A percentile compares a stretch with the other conserved stretches of the same genome.
Conservation (phyloP, 2,329 filamentous ascomycete species). For the Gyromitra esculenta region DNA sequence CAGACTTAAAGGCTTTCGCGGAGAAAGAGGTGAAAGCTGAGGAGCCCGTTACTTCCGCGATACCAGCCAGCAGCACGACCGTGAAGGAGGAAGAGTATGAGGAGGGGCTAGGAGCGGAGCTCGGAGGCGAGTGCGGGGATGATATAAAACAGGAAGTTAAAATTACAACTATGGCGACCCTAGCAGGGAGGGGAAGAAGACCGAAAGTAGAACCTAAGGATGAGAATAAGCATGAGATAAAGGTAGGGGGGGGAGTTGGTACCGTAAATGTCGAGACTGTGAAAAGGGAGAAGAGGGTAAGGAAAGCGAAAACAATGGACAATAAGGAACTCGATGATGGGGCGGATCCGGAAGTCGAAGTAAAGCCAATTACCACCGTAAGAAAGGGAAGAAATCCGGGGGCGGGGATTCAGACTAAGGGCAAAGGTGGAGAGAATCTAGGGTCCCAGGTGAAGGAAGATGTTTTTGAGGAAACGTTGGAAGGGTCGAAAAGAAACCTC, state of each 20-base stretch:
- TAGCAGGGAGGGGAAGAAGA: conserved; percentile 56
- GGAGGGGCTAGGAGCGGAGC: background rate
- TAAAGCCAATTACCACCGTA: conserved; percentile 58
- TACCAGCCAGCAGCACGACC: background rate
- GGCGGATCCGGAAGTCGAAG: conserved; percentile 58
- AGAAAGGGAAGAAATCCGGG: conserved; percentile 55
- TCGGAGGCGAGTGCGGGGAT: conserved; percentile 55
- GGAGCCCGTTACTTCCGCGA: background rate
- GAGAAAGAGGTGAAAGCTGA: conserved; percentile 64
- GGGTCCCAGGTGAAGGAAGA: background rate
- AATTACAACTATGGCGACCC: background rate
- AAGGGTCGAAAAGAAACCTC: background rate
- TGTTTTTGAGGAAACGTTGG: background rate
- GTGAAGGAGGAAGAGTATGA: background rate
- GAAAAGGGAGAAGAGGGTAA: conserved; percentile 55
- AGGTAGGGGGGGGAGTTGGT: background rate
- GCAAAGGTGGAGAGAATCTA: conserved; percentile 2
- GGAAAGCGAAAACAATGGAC: conserved; percentile 58
- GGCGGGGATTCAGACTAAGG: conserved; percentile 55
- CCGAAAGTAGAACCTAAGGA: conserved; percentile 51
- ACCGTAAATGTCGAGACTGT: background rate
- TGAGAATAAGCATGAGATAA: background rate
- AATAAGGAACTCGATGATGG: conserved; percentile 57
- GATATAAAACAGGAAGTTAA: background rate
- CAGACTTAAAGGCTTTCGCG: conserved; percentile 86